A percentile compares a stretch with the other conserved stretches of the same genome.
Conservation (phyloP, 192 early-diverging fungal genomes). For the Paraglomus occultum region DNA sequence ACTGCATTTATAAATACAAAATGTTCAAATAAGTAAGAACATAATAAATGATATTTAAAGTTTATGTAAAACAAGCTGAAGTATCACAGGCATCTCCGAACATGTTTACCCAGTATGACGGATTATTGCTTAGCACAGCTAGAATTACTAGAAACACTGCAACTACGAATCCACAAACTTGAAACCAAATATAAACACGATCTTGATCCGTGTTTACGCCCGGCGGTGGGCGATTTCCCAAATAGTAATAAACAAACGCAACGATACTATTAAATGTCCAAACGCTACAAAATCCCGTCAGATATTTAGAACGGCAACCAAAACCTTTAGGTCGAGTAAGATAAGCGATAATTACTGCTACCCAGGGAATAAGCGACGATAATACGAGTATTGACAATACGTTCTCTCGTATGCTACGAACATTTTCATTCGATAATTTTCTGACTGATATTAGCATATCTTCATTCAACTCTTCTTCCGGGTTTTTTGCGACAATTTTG, state of each 20-base stretch:
- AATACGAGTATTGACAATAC: not conserved
- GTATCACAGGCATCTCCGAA: not conserved
- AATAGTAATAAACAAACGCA: not conserved
- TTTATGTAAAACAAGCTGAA: too few relatives aligned
- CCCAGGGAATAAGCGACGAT: not conserved
- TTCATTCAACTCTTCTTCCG: not conserved
- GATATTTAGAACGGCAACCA: too few relatives aligned
- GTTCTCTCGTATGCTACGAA: not conserved
- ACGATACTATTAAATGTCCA: slow-evolving; percentile 6
- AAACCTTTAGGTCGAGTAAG: not conserved
- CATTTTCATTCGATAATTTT: not conserved
- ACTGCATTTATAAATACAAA: too few relatives aligned
- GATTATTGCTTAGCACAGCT: not conserved
- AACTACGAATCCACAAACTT: not conserved
- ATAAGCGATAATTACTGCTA: not conserved
- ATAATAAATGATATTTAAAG: too few relatives aligned
- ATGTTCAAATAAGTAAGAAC: too few relatives aligned
- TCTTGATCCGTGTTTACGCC: not conserved
- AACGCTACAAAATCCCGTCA: too few relatives aligned
- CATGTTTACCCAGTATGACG: not conserved
- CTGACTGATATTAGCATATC: not conserved
- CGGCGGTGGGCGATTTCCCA: not conserved
- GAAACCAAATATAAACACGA: not conserved
- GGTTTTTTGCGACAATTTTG: not conserved
- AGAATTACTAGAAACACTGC: not conserved